Conservation (phyloP, 2,329 filamentous ascomycete species). For the Chrysoporthe cubensis region DNA sequence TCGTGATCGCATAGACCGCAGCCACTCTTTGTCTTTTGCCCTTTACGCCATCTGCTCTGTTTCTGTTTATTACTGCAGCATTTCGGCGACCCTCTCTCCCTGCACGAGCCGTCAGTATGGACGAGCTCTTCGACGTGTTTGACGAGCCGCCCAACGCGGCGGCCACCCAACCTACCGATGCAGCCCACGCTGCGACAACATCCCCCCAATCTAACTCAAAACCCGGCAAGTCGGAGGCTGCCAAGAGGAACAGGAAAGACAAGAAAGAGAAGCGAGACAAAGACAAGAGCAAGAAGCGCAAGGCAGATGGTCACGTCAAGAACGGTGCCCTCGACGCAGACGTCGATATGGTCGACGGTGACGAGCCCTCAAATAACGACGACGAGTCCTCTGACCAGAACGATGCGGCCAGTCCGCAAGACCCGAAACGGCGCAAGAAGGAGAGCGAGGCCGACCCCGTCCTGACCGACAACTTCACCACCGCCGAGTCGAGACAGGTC, state of each 20-base stretch:
- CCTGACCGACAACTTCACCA: constrained; percentile 92
- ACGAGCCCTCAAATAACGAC: constrained; percentile 43
- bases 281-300: constrained; percentile 81
- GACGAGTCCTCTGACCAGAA: constrained; percentile 35
- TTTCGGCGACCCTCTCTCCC: too few relatives aligned
- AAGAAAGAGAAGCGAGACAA: constrained; percentile 58
- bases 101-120: constrained; percentile 52
- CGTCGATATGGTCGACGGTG: constrained; percentile 49
- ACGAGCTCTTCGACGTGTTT: constrained; percentile 83
- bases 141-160: constrained; percentile 63
- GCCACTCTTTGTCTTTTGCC: neutral
- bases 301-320: constrained; percentile 80
- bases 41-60: neutral
- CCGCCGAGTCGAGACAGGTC: constrained; percentile 89
- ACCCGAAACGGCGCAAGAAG: constrained; percentile 66
- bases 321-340: constrained; percentile 46
- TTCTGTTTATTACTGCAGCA: neutral
- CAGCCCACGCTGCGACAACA: constrained; percentile 29
- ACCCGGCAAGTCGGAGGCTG: constrained; percentile 39
- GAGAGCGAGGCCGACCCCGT: constrained; percentile 74
- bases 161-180: constrained; percentile 40
- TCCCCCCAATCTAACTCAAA: constrained; percentile 29
- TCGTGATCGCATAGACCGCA: neutral
- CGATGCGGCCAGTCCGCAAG: constrained; percentile 50
- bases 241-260: constrained; percentile 40